Percentiles rank a stretch among this genome's conserved stretches.
phyloP scores from a whole-genome alignment of 495 filamentous ascomycete species.

The Penicillium angulare region DNA sequence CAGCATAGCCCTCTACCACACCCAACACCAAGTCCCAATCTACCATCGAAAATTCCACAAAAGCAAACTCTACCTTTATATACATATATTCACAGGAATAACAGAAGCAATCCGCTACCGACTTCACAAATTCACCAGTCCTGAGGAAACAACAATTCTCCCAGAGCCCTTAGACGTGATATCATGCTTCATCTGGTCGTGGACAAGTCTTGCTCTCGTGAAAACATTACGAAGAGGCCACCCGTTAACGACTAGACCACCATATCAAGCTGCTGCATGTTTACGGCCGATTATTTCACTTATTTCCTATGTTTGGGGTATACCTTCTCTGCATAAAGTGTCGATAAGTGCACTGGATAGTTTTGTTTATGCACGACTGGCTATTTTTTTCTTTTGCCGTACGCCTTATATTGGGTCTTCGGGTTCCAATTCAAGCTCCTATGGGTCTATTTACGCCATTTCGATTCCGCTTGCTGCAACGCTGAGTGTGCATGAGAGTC shows the following conservation, averaged over 20 bases:
- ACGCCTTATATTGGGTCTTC: background rate
- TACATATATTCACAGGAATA: too few species aligned
- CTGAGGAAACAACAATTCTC: background rate
- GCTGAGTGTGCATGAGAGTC: background rate
- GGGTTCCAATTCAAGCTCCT: too few species aligned
- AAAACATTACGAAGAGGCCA: background rate
- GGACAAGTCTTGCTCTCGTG: slow-evolving; percentile 2
- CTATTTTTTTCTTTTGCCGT: background rate
- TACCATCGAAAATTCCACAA: too few species aligned
- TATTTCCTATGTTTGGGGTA: background rate
- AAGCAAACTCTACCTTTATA: too few species aligned
- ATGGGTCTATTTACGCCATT: background rate
- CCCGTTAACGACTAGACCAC: background rate
- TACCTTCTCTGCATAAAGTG: background rate
- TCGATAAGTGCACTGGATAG: slow-evolving; percentile 3
- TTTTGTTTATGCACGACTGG: slow-evolving; percentile 5
- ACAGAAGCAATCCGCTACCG: background rate
- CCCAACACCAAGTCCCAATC: too few species aligned
- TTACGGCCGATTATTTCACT: background rate
- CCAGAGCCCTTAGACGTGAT: background rate
- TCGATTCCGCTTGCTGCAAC: slow-evolving; percentile 1
- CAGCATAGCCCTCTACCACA: too few species aligned
- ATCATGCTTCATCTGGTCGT: slow-evolving; percentile 2
- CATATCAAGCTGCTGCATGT: background rate
- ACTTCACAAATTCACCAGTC: background rate